Base-by-base conservation (phyloP, 2,329 filamentous ascomycete genomes). In the Cercospora sesami region DNA sequence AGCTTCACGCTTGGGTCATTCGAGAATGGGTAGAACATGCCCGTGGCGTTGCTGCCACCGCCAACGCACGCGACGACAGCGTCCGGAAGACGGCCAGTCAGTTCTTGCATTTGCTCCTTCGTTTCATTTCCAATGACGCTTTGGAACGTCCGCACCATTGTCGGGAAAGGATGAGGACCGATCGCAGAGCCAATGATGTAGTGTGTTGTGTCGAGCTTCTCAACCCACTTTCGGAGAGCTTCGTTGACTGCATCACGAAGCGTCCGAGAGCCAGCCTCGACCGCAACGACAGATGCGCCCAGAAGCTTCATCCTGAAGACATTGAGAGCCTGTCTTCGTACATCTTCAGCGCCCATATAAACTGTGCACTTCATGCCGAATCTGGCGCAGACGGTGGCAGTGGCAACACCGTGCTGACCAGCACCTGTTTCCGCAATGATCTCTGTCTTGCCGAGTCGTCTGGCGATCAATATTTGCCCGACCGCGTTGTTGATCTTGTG, bases 401-500 rank as follows among this genome's bases (percentile, higher is more conserved):
- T 98, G 2, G 95, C 95, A 42, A 99, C 95, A 83, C 95, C 95
- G 81, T 99, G 95, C 82, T 99, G 95, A 18, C 95, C 95, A 64
- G 95, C 95, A 73, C 95, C 95, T 16, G 95, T 99, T 83, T 99
- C 95, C 60, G 95, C 95, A 74, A 99, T 99, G 75, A 99, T 98
- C 79, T 93, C 91, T 5, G 90, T 97, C 87, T 99, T 99, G 61
- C 95, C 95, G 60, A 99, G 82, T 70, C 93, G 86, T 74, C 87
- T 87, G 1, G 95, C 95, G 45, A 99, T 83, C 14, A 99, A 86
- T 60, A 97, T 89, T 80, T 99, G 95, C 2, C 95, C 95, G 8
- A 99, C 84, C 0, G 95, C 95, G 76, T 99, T 99, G 85, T 99
- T 99, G 85, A 99, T 98, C 87, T 99, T 99, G 86, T 99, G 95